Evolutionary conservation across 2,329 filamentous ascomycete genomes (phyloP), one percentile per base, ranked within the genome.

Genomic region (Rutstroemia sydowiana): DNA sequence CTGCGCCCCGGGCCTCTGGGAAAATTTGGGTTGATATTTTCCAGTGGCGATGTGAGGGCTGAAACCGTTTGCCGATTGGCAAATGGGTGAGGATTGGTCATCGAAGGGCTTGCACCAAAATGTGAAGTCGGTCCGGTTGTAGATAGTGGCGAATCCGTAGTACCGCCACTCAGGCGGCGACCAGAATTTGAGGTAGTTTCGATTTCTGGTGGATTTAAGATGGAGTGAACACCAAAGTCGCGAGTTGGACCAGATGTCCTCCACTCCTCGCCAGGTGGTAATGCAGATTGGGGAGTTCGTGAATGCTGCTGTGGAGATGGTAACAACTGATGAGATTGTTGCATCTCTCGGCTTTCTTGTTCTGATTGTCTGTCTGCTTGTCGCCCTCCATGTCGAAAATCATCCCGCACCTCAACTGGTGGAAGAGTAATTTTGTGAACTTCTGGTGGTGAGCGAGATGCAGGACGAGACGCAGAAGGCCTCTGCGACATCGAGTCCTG

Each of bases 401-500:
- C 65, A 65, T 67, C 64, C 62, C 63, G 64, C 59, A 59, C 55
- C 57, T 64, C 62, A 32, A 66, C 60, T 42, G 65, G 61, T 54
- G 65, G 63, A 43, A 66, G 55, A 55, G 59, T 58, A 47, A 65
- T 60, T 55, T 59, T 63, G 56, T 63, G 61, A 59, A 59, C 61
- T 61, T 66, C 65, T 57, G 61, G 42, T 56, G 65, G 59, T 58
- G 65, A 66, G 55, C 71, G 75, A 70, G 77, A 76, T 67, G 72
- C 69, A 73, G 77, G 73, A 67, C 70, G 73, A 76, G 76, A 71
- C 69, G 71, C 73, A 74, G 74, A 69, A 64, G 73, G 75, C 72
- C 74, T 76, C 73, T 81, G 77, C 72, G 79, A 82, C 81, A 84
- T 84, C 73, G 78, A 76, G 73, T 71, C 71, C 75, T 74, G 74